phyloP scores from a whole-genome alignment of 768 basidiomycete genomes.

The Rhizopogon sp. region DNA sequence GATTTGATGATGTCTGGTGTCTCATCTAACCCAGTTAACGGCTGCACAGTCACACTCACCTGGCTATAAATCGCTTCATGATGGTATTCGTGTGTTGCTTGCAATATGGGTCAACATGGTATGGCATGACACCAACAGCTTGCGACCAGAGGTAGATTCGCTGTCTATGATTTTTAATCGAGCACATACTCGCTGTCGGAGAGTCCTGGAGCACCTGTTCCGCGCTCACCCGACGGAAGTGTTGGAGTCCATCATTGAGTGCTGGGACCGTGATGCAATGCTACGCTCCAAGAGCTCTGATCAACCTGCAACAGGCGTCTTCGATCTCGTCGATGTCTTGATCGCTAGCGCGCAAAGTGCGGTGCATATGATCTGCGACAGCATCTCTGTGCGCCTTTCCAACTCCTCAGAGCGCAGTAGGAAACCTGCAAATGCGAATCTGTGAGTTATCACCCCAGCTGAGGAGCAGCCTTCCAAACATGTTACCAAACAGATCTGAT shows the following conservation, averaged over 20 bases:
- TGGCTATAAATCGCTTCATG: conserved; percentile 73
- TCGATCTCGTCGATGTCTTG: conserved; percentile 80
- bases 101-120: conserved; percentile 62
- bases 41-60: conserved; percentile 52
- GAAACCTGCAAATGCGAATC: conserved; percentile 58
- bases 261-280: conserved; percentile 62
- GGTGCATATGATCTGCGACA: conserved; percentile 87
- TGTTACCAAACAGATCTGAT: conserved; percentile 50
- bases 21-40: conserved; percentile 1
- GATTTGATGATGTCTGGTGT: background rate
- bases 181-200: conserved; percentile 63
- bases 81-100: conserved; percentile 76
- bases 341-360: conserved; percentile 81
- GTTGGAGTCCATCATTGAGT: conserved; percentile 76
- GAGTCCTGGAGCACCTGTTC: conserved; percentile 84
- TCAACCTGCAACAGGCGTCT: conserved; percentile 48
- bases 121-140: conserved; percentile 42
- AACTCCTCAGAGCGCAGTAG: conserved; percentile 52
- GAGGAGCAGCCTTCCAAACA: background rate
- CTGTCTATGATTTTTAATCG: conserved; percentile 62
- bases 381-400: conserved; percentile 58
- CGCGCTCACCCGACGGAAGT: conserved; percentile 76
- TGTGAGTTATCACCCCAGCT: conserved; percentile 41
- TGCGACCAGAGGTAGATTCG: conserved; percentile 62
- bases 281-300: conserved; percentile 40